Percentiles rank a stretch among this genome's conserved stretches.
Conservation (phyloP, 1,284 basidiomycete genomes). For the Cerrena zonata region DNA sequence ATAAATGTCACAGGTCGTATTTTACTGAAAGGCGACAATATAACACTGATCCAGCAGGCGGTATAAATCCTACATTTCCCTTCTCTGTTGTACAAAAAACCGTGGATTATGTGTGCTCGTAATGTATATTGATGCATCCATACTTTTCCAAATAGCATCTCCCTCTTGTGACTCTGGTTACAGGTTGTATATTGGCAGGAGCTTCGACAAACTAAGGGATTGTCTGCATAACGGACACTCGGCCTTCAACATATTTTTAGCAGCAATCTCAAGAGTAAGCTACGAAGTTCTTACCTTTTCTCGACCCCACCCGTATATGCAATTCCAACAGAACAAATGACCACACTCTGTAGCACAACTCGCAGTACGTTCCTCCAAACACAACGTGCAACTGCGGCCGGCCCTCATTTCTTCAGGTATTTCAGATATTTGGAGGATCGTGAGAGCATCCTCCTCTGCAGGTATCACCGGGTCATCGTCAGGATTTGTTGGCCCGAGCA, state of each 20-base stretch:
- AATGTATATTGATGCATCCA: slow-evolving; percentile 20
- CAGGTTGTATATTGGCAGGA: slow-evolving; percentile 82
- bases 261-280: slow-evolving; percentile 5
- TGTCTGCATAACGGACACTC: slow-evolving; percentile 88
- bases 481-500: slow-evolving; percentile 49
- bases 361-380: slow-evolving; percentile 75
- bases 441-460: slow-evolving; percentile 65
- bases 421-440: slow-evolving; percentile 51
- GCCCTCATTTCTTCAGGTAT: slow-evolving; percentile 51
- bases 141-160: slow-evolving; percentile 9
- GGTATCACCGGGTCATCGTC: slow-evolving; percentile 48
- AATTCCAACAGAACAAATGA: slow-evolving; percentile 91
- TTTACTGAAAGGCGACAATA: slow-evolving; percentile 92
- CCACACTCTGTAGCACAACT: slow-evolving; percentile 89
- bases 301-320: slow-evolving; percentile 81
- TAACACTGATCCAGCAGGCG: slow-evolving; percentile 85
- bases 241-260: slow-evolving; percentile 39
- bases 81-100: slow-evolving; percentile 6
- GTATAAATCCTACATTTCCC: slow-evolving; percentile 20
- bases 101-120: slow-evolving; percentile 11
- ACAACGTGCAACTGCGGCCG: slow-evolving; percentile 77
- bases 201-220: slow-evolving; percentile 61
- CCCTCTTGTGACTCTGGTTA: too few species aligned
- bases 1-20: slow-evolving; percentile 64
- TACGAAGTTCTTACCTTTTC: slow-evolving; percentile 67